Percentiles rank a stretch among this genome's conserved stretches.
Conservation (phyloP, 768 basidiomycete species). For the Kondoa subrosea region DNA sequence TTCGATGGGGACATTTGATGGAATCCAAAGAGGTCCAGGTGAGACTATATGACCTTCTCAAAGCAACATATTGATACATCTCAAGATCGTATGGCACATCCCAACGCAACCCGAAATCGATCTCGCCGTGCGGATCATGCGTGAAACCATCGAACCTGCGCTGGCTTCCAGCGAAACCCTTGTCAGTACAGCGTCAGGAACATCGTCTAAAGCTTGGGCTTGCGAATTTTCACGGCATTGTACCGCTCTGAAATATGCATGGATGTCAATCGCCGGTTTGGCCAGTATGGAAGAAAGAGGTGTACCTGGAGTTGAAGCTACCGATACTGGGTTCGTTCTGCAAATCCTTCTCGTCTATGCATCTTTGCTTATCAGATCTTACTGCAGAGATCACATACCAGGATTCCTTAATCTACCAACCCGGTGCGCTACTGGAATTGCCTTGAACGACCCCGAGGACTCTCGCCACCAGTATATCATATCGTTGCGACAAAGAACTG, state of each 20-base stretch:
- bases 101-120: conserved; percentile 54
- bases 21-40: conserved; percentile 53
- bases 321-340: conserved; percentile 49
- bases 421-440: conserved; percentile 49
- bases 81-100: conserved; percentile 69
- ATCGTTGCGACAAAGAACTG: conserved; percentile 46
- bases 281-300: conserved; percentile 41
- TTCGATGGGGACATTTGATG: conserved; percentile 64
- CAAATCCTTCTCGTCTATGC: not conserved
- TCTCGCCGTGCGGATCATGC: conserved; percentile 55
- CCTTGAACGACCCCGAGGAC: conserved; percentile 50
- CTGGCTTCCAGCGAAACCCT: conserved; percentile 45
- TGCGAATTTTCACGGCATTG: conserved; percentile 67
- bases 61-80: conserved; percentile 48
- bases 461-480: conserved; percentile 48
- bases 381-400: conserved; percentile 55
- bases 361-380: not conserved
- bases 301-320: conserved; percentile 42
- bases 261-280: conserved; percentile 56
- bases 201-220: conserved; percentile 49
- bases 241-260: conserved; percentile 55
- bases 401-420: conserved; percentile 57
- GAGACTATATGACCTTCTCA: conserved; percentile 58
- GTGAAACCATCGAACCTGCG: conserved; percentile 49
- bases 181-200: conserved; percentile 42